These are phyloP conservation scores for Candida sojae DNA, from an alignment of 1,139 yeast genomes.

Conservation along the genomic window DNA sequence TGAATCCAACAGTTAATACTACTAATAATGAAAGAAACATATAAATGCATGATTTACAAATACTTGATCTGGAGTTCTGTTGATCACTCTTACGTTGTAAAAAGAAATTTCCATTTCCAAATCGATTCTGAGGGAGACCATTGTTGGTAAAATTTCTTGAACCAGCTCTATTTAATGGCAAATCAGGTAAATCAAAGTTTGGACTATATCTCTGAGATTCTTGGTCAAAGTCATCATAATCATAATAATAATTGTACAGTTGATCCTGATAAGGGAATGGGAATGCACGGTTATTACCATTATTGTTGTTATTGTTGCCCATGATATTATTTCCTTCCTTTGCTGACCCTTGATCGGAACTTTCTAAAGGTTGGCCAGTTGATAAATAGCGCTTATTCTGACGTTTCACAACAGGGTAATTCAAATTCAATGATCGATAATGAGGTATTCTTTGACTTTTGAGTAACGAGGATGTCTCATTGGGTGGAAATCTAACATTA, in stretches of 20 bases:
- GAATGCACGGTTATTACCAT: slow-evolving; percentile 20
- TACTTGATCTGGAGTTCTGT: slow-evolving; percentile 14
- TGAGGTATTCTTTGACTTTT: slow-evolving; percentile 41
- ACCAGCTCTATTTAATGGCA: slow-evolving; percentile 11
- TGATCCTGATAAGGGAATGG: slow-evolving; percentile 60
- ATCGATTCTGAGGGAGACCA: slow-evolving; percentile 9
- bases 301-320: slow-evolving; percentile 19
- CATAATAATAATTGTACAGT: slow-evolving; percentile 34
- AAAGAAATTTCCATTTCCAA: slow-evolving; percentile 25
- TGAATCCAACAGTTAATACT: slow-evolving; percentile 69
- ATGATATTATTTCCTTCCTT: slow-evolving; percentile 12
- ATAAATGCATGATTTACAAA: slow-evolving; percentile 55
- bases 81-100: slow-evolving; percentile 30
- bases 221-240: slow-evolving; percentile 46
- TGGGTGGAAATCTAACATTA: slow-evolving; percentile 17
- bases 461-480: slow-evolving; percentile 35
- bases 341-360: slow-evolving; percentile 10
- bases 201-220: slow-evolving; percentile 24
- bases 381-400: slow-evolving; percentile 41
- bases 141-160: slow-evolving; percentile 10
- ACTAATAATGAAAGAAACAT: slow-evolving; percentile 54
- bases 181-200: slow-evolving; percentile 19
- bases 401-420: slow-evolving; percentile 27
- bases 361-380: slow-evolving; percentile 28
- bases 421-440: slow-evolving; percentile 44